Conservation (phyloP, 129 eudicot species). For the Rutidosis leptorrhynchoides region DNA sequence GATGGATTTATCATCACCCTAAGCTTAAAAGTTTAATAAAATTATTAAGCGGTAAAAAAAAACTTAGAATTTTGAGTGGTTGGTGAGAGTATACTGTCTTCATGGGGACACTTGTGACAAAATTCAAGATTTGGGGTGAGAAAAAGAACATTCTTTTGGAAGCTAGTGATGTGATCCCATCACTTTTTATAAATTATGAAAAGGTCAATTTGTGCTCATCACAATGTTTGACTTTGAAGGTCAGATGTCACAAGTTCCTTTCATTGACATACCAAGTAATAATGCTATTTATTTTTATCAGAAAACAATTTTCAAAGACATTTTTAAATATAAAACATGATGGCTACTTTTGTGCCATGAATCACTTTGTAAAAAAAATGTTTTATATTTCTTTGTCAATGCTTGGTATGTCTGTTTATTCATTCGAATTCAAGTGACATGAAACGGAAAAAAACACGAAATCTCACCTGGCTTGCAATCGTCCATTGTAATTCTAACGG, state of each 20-base stretch:
- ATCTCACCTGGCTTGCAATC: slow-evolving; percentile 61
- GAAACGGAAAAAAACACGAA: background rate
- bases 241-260: slow-evolving; percentile 16
- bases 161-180: slow-evolving; percentile 26
- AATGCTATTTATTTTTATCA: background rate
- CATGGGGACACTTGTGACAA: slow-evolving; percentile 25
- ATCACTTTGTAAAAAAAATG: background rate
- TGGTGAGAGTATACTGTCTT: slow-evolving; percentile 9
- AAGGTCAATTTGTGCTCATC: slow-evolving; percentile 22
- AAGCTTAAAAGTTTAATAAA: no score
- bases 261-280: slow-evolving; percentile 8
- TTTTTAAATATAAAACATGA: background rate
- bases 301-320: background rate
- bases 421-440: background rate
- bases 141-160: slow-evolving; percentile 30
- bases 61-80: background rate
- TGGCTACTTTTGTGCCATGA: background rate
- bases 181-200: slow-evolving; percentile 30
- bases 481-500: slow-evolving; percentile 88
- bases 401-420: slow-evolving; percentile 7
- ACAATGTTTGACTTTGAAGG: slow-evolving; percentile 23
- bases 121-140: slow-evolving; percentile 35
- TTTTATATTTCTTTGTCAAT: background rate
- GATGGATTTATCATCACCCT: no score
- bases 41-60: no score